These are phyloP conservation scores for Alloteropsis angusta DNA, from an alignment of 202 grass and related monocot species.

Conservation along the genomic window DNA sequence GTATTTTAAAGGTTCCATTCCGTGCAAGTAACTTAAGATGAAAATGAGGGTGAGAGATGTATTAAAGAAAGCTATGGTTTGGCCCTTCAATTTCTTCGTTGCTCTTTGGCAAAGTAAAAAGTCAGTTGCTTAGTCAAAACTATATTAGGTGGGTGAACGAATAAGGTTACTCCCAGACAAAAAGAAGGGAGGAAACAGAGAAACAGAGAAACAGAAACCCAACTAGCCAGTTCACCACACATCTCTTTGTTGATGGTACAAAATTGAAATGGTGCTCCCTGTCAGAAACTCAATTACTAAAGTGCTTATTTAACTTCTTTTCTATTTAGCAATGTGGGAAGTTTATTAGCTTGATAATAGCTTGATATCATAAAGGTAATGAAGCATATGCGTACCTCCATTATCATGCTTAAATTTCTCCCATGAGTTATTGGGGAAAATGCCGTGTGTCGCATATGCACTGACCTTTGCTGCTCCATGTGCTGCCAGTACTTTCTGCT, in stretches of 20 bases:
- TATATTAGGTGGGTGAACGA: not conserved
- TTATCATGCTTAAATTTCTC: slow-evolving; percentile 73
- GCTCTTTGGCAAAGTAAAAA: slow-evolving; percentile 6
- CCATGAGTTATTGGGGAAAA: slow-evolving; percentile 86
- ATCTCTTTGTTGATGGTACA: not conserved
- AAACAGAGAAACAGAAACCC: not conserved
- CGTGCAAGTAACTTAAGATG: not conserved
- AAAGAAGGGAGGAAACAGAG: not conserved
- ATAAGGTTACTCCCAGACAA: not conserved
- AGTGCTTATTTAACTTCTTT: not conserved
- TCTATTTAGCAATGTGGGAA: not conserved
- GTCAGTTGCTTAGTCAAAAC: slow-evolving; percentile 19
- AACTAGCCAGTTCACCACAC: not conserved
- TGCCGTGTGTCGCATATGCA: slow-evolving; percentile 93
- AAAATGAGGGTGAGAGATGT: not conserved
- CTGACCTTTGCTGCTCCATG: slow-evolving; percentile 94
- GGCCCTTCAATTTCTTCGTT: not conserved
- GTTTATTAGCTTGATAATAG: slow-evolving; percentile 17
- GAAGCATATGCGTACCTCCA: slow-evolving; percentile 46
- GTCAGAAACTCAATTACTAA: slow-evolving; percentile 19
- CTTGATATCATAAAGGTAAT: slow-evolving; percentile 1
- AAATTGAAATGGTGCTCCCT: not conserved
- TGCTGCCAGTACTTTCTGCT: slow-evolving; percentile 84
- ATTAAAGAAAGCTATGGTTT: not conserved
- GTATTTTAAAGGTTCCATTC: not conserved